Conservation (phyloP, 352 stramenopile species). For the Globisporangium middletonii region DNA sequence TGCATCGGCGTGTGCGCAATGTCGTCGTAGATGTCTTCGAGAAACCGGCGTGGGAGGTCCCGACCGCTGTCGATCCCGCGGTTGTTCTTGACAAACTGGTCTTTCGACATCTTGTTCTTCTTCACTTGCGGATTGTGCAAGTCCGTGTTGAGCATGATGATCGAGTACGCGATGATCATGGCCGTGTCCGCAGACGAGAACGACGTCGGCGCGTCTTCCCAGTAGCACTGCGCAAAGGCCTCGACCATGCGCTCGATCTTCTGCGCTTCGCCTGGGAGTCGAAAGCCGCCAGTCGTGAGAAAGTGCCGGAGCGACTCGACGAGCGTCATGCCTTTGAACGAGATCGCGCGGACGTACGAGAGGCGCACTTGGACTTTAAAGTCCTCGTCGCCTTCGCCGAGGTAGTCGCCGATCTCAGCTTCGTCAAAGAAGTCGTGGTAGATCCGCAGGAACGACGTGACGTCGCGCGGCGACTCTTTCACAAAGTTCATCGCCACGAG, state of each 20-base stretch:
- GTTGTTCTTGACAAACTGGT: slow-evolving; percentile 98
- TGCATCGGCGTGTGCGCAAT: slow-evolving; percentile 92
- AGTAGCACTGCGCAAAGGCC: slow-evolving; percentile 97
- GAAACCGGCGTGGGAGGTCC: slow-evolving; percentile 88
- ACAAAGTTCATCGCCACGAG: slow-evolving; percentile 85
- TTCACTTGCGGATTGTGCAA: slow-evolving; percentile 88
- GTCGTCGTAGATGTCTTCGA: slow-evolving; percentile 95
- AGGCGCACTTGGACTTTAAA: slow-evolving; percentile 91
- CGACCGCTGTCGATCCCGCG: slow-evolving; percentile 89
- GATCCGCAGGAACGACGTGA: slow-evolving; percentile 93
- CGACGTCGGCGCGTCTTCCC: slow-evolving; percentile 86
- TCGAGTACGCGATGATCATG: slow-evolving; percentile 90
- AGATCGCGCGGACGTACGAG: slow-evolving; percentile 94
- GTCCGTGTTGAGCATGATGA: slow-evolving; percentile 90
- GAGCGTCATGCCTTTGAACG: slow-evolving; percentile 96
- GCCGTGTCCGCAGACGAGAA: slow-evolving; percentile 81
- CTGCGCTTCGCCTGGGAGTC: slow-evolving; percentile 96
- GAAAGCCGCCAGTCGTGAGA: slow-evolving; percentile 96
- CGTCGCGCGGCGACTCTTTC: slow-evolving; percentile 80
- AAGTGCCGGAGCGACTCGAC: slow-evolving; percentile 96
- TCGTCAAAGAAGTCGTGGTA: slow-evolving; percentile 92
- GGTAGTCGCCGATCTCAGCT: slow-evolving; percentile 91
- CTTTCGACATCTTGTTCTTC: slow-evolving; percentile 96
- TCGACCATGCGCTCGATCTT: slow-evolving; percentile 98
- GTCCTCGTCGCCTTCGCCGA: slow-evolving; percentile 90